phyloP scores from a whole-genome alignment of 176 grass and related monocot species.

The Avena sativa region DNA sequence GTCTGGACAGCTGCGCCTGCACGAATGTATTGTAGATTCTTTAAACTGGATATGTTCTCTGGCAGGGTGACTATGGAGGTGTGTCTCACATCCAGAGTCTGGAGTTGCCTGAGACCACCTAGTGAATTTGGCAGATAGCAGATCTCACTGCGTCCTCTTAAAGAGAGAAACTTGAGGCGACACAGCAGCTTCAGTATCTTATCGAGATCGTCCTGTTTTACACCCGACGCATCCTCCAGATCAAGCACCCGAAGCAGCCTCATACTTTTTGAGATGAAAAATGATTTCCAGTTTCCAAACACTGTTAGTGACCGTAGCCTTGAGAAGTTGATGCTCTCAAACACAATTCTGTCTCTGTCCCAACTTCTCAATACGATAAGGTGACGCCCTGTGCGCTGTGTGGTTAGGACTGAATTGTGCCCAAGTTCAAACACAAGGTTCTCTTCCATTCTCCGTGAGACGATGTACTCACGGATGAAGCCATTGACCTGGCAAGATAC shows the following conservation, averaged over 20 bases:
- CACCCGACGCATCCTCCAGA: neutral
- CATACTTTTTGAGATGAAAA: conserved; percentile 4
- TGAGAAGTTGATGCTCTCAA: neutral
- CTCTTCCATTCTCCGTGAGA: conserved; percentile 27
- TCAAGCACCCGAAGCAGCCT: conserved; percentile 47
- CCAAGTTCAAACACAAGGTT: neutral
- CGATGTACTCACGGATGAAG: conserved; percentile 34
- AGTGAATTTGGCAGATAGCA: neutral
- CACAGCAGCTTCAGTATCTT: neutral
- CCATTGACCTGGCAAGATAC: conserved; percentile 29
- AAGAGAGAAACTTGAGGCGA: conserved; percentile 43
- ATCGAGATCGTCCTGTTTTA: neutral
- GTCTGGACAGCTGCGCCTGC: neutral
- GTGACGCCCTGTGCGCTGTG: neutral
- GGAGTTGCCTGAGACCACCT: neutral
- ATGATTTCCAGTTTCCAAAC: conserved; percentile 18
- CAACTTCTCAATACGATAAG: neutral
- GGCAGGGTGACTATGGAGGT: neutral
- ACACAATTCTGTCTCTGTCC: neutral
- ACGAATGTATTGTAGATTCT: conserved; percentile 28
- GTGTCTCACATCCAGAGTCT: conserved; percentile 15
- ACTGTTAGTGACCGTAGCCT: conserved; percentile 33
- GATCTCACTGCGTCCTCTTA: neutral
- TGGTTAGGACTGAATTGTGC: neutral
- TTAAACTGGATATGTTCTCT: neutral